Evolutionary conservation across 257 asterid genomes (phyloP), one percentile per base, ranked within the genome.

Genomic region (Salvia miltiorrhiza): DNA sequence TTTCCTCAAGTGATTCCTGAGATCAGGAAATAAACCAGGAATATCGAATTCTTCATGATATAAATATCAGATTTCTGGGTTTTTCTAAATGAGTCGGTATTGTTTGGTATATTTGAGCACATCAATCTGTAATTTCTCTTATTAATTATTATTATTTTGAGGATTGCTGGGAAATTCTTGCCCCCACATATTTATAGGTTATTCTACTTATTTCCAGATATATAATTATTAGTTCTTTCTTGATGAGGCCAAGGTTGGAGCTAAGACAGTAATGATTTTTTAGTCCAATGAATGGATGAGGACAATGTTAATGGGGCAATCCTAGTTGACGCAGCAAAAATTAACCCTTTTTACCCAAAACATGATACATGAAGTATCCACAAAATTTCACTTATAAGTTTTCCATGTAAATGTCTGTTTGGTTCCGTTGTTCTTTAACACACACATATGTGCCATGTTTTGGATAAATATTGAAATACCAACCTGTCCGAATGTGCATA

Each of bases 221-320:
- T 90, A 85, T 23, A 88, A n/a, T n/a, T n/a, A n/a, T n/a, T n/a
- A 88, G 67, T 88, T 90, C 80, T 90, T 86, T 41, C 90, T 88
- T 3, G 92, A 88, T 9, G 87, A 84, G 14, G 43, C 67, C 45
- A 88, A 85, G 80, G 87, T 87, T 72, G 95, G 96, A 24, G 90
- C 85, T 7, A 77, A 79, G 72, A 68, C 81, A 23, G 67, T 90
- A 73, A 88, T 67, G 81, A 70, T n/a, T n/a, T 74, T 4, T 86
- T 82, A 11, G 70, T 78, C 8, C 69, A 72, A 16, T 82, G 84
- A 13, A 88, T 91, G 95, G 81, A 81, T 50, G 76, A 75, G 0
- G 88, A 84, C n/a, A 69, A 78, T 58, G 94, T 91, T 56, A 67
- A 26, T 60, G 83, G 85, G 11, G 95, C 91, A 35, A 87, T 88